phyloP scores from a whole-genome alignment of 495 filamentous ascomycete species.

The Aspergillus leporis region DNA sequence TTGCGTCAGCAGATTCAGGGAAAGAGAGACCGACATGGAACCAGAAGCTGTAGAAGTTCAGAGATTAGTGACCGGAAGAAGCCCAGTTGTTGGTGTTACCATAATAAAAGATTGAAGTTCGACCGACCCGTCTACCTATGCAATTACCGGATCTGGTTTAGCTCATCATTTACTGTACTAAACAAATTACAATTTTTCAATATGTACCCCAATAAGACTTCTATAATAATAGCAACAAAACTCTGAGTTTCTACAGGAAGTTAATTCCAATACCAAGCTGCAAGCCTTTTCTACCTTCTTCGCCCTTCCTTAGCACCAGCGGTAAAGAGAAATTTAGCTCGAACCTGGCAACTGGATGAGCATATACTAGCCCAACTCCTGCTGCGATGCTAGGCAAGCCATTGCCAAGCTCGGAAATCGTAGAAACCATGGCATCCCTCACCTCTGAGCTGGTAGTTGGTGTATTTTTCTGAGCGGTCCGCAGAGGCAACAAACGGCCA shows the following conservation, averaged over 20 bases:
- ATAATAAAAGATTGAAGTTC: not conserved
- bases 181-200: not conserved
- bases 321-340: conserved; percentile 94
- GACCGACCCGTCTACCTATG: not conserved
- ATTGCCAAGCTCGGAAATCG: conserved; percentile 64
- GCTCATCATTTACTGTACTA: not conserved
- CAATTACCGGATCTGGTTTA: not conserved
- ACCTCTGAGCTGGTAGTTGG: conserved; percentile 58
- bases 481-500: conserved; percentile 78
- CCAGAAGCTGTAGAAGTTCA: not conserved
- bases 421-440: conserved; percentile 49
- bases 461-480: conserved; percentile 50
- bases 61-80: not conserved
- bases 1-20: not conserved
- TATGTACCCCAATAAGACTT: conserved; percentile 3
- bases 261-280: conserved; percentile 92
- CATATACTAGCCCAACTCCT: conserved; percentile 89
- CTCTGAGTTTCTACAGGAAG: conserved; percentile 65
- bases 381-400: conserved; percentile 84
- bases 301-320: conserved; percentile 73
- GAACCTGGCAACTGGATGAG: conserved; percentile 86
- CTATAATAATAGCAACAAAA: conserved; percentile 10
- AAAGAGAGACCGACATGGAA: not conserved
- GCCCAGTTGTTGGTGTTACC: not conserved
- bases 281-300: conserved; percentile 86